phyloP scores from a whole-genome alignment of 169 alveolate genomes.

The Eimeria brunetti region DNA sequence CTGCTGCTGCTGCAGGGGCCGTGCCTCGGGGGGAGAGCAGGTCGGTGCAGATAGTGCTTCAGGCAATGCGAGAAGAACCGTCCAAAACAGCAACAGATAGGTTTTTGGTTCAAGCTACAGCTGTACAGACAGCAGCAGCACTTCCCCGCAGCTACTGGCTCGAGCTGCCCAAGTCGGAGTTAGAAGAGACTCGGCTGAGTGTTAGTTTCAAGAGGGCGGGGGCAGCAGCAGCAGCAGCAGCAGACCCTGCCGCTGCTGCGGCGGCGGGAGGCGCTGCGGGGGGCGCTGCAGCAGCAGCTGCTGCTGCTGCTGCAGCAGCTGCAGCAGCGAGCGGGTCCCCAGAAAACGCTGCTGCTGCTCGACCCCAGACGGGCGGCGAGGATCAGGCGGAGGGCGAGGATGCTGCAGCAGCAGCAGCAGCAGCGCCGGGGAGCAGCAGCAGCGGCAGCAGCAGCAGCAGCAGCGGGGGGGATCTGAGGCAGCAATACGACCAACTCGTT shows the following conservation, averaged over 20 bases:
- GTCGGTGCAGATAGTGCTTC: slow-evolving; percentile 77
- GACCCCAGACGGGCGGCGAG: too few relatives aligned
- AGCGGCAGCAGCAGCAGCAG: slow-evolving; percentile 26
- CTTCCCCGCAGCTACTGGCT: slow-evolving; percentile 84
- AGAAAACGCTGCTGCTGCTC: too few relatives aligned
- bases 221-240: slow-evolving; percentile 1
- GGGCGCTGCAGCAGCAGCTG: slow-evolving; percentile 26
- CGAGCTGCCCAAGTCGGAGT: slow-evolving; percentile 70
- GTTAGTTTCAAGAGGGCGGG: slow-evolving; percentile 74
- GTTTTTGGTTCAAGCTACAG: slow-evolving; percentile 83
- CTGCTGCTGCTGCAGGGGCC: not conserved
- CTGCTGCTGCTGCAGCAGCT: slow-evolving; percentile 9
- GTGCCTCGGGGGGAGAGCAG: slow-evolving; percentile 39
- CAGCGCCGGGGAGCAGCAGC: too few relatives aligned
- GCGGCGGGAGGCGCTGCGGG: slow-evolving; percentile 57
- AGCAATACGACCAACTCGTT: slow-evolving; percentile 83
- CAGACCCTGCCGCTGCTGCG: too few relatives aligned
- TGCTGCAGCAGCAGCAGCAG: slow-evolving; percentile 46
- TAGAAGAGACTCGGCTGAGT: slow-evolving; percentile 82
- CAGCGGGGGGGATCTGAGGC: slow-evolving; percentile 60
- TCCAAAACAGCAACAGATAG: slow-evolving; percentile 82
- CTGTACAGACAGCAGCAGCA: slow-evolving; percentile 54
- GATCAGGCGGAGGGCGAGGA: too few relatives aligned
- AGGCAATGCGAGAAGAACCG: slow-evolving; percentile 83
- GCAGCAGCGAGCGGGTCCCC: too few relatives aligned